phyloP scores from a whole-genome alignment of 495 filamentous ascomycete species.

The Cercophora newfieldiana region DNA sequence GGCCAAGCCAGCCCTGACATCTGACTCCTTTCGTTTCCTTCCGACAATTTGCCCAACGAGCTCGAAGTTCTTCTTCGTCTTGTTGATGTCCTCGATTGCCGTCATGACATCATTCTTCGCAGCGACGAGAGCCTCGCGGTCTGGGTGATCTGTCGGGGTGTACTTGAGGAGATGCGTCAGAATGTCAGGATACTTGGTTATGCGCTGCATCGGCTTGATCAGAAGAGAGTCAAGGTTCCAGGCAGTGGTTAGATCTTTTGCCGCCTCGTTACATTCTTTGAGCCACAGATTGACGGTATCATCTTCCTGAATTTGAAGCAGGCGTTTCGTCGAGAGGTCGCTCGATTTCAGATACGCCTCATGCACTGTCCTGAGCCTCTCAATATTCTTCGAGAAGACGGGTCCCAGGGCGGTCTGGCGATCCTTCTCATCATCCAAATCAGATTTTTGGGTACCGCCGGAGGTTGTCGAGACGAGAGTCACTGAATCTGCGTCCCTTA shows the following conservation, averaged over 20 bases:
- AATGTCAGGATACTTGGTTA: slow-evolving; percentile 88
- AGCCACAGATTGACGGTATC: slow-evolving; percentile 84
- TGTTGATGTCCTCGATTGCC: slow-evolving; percentile 83
- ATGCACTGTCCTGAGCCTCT: slow-evolving; percentile 80
- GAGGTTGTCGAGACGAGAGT: slow-evolving; percentile 35
- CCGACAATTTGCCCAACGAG: slow-evolving; percentile 84
- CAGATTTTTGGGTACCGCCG: slow-evolving; percentile 29
- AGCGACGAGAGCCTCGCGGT: slow-evolving; percentile 63
- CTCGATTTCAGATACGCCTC: slow-evolving; percentile 84
- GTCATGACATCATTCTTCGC: slow-evolving; percentile 66
- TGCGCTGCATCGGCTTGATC: slow-evolving; percentile 91
- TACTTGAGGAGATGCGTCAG: slow-evolving; percentile 73
- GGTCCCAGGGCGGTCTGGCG: slow-evolving; percentile 72
- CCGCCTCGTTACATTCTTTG: slow-evolving; percentile 83
- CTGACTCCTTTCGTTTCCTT: slow-evolving; percentile 85
- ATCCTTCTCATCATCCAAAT: slow-evolving; percentile 60
- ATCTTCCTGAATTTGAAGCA: slow-evolving; percentile 70
- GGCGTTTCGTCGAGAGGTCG: slow-evolving; percentile 75
- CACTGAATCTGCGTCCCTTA: slow-evolving; percentile 33
- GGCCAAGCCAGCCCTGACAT: slow-evolving; percentile 76
- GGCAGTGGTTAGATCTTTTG: slow-evolving; percentile 82
- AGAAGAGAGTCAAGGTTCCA: slow-evolving; percentile 94
- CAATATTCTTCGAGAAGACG: slow-evolving; percentile 72
- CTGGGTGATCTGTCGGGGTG: slow-evolving; percentile 80
- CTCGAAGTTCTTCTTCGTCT: slow-evolving; percentile 86